These are phyloP conservation scores for Lasiosphaeria ovina DNA, from an alignment of 495 filamentous ascomycete genomes.

Conservation along the genomic window DNA sequence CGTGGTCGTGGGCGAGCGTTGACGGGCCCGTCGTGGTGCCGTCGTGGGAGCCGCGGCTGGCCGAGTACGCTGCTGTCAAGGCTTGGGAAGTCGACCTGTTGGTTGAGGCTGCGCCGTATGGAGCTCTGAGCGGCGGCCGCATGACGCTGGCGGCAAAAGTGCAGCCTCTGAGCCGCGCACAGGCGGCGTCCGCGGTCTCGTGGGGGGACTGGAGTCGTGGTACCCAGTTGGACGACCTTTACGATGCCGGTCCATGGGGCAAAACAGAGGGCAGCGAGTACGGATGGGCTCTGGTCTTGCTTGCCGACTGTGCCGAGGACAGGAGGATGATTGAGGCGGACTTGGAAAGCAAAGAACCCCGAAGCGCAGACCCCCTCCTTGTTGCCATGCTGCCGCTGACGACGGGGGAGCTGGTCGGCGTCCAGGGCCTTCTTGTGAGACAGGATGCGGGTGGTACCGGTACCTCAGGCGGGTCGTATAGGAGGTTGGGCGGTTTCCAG, in stretches of 20 bases:
- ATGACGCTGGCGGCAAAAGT: neutral
- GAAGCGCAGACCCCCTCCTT: neutral
- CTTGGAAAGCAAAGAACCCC: neutral
- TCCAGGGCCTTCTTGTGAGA: neutral
- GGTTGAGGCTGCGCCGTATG: neutral
- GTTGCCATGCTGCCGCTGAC: neutral
- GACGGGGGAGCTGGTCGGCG: neutral
- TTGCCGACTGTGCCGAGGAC: constrained; percentile 1
- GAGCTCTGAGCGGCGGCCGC: neutral
- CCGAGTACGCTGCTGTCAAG: neutral
- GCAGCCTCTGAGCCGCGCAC: neutral
- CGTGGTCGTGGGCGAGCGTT: neutral
- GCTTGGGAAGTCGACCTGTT: neutral
- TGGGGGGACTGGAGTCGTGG: neutral
- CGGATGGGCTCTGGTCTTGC: constrained; percentile 1
- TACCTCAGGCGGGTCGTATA: neutral
- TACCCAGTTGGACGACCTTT: neutral
- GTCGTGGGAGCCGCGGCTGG: neutral
- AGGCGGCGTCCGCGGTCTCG: neutral
- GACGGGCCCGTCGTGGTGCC: neutral
- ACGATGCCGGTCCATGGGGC: neutral
- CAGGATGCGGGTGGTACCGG: neutral
- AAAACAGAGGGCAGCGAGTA: neutral
- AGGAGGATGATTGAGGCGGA: neutral
- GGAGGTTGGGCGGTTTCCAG: too few relatives aligned